Evolutionary conservation across 768 basidiomycete genomes (phyloP), one percentile per base, ranked within the genome.

Genomic region (Termitomyces titanicus): DNA sequence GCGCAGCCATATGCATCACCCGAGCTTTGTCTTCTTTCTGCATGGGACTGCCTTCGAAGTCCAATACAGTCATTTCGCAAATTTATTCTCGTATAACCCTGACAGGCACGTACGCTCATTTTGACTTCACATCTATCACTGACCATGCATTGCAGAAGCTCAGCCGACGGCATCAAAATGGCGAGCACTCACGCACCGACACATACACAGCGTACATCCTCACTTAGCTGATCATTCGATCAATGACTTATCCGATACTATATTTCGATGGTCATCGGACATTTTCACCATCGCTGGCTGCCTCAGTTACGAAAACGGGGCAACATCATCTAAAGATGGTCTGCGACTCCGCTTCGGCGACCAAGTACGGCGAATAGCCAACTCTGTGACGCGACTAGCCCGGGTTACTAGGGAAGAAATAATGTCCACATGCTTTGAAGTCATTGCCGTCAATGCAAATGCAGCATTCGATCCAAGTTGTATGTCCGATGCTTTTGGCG

Each of bases 161-260:
- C 89, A 92, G 66, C 87, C 89, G 4, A 87, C 84, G 0, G 86
- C 88, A 2, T 84, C 87, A 0, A 82, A 86, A 63, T 92, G 89
- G 89, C 79, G 89, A 45, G 80, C 88, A 0, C 71, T 92, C 40
- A 82, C 89, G 1, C 88, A 89, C 62, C 75, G 76, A 40, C 79
- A 88, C 50, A 84, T 90, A 40, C 85, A 86, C 55, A 74, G 72
- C 7, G 74, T 89, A 52, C 85, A 88, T 62, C 85, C 89, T 5
- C 82, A 79, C 2, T 71, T 90, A 24, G 76, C 76, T 6, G 84
- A 89, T 9, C 83, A 85, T 60, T 80, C 86, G 10, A 72, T 82
- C n/a, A 79, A 83, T 39, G 88, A 91, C 63, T 79, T 91, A 45
- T 78, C 81, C n/a, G 85, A 86, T 27, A 84, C 86, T 2, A 88